phyloP scores from a whole-genome alignment of 257 asterid species.

The Rhazya stricta region DNA sequence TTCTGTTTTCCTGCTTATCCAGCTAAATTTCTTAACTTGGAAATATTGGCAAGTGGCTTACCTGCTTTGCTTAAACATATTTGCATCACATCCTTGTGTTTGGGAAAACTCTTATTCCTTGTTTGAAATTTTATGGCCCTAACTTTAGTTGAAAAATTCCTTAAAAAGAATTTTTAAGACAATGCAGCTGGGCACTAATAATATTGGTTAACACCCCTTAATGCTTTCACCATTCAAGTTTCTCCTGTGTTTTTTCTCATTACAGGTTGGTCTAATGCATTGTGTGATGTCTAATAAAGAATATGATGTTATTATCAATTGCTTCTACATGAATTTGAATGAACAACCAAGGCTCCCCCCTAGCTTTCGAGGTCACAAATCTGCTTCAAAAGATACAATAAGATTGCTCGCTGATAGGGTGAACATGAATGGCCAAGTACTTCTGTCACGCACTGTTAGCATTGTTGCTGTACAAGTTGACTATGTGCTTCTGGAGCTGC shows the following conservation, averaged over 20 bases:
- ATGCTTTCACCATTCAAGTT: background rate
- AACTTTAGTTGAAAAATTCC: background rate
- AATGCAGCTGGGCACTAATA: background rate
- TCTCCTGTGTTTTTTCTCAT: slow-evolving; percentile 6
- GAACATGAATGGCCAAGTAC: slow-evolving; percentile 83
- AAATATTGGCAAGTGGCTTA: background rate
- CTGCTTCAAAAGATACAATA: slow-evolving; percentile 82
- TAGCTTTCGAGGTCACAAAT: slow-evolving; percentile 73
- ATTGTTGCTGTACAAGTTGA: slow-evolving; percentile 74
- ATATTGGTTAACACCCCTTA: background rate
- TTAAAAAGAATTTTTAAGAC: background rate
- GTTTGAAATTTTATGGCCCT: background rate
- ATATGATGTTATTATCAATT: slow-evolving; percentile 75
- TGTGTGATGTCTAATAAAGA: slow-evolving; percentile 91
- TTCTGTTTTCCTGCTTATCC: background rate
- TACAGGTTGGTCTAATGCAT: slow-evolving; percentile 86
- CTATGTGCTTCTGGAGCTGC: slow-evolving; percentile 73
- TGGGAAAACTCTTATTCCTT: background rate
- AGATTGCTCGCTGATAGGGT: slow-evolving; percentile 85
- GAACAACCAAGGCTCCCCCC: slow-evolving; percentile 91
- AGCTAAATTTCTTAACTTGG: background rate
- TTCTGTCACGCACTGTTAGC: slow-evolving; percentile 88
- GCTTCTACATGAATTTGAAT: slow-evolving; percentile 72
- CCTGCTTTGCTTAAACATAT: background rate
- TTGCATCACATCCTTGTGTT: slow-evolving; percentile 17